phyloP scores from a whole-genome alignment of 352 stramenopile genomes.

The Phytophthora sansomeana region DNA sequence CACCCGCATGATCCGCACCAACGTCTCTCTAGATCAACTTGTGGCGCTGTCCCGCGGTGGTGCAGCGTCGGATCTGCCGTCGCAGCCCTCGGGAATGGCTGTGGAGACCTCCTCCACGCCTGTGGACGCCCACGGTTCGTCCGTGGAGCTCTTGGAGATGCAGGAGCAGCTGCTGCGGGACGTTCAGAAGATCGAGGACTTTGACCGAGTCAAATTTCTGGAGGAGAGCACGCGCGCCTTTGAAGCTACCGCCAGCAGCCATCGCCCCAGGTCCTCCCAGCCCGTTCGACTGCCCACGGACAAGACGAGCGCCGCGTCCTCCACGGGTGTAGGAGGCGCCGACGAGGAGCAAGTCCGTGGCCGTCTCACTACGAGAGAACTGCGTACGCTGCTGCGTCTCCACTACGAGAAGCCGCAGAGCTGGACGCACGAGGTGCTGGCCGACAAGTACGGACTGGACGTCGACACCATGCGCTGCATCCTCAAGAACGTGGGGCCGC shows the following conservation, averaged over 20 bases:
- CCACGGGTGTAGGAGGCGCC: conserved; percentile 41
- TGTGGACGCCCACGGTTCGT: conserved; percentile 28
- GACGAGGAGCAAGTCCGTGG: conserved; percentile 49
- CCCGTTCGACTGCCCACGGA: conserved; percentile 59
- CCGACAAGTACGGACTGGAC: conserved; percentile 59
- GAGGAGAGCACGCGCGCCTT: conserved; percentile 64
- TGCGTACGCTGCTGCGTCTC: conserved; percentile 66
- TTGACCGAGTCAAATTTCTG: conserved; percentile 61
- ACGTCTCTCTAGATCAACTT: conserved; percentile 51
- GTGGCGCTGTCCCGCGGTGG: conserved; percentile 33
- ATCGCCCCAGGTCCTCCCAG: conserved; percentile 52
- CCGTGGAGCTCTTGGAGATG: conserved; percentile 65
- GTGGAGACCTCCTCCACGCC: conserved; percentile 33
- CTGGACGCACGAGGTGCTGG: conserved; percentile 59
- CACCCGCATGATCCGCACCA: conserved; percentile 43
- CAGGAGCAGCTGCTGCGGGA: conserved; percentile 53
- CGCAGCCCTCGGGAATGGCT: conserved; percentile 6
- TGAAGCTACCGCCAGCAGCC: conserved; percentile 67
- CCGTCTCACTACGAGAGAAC: conserved; percentile 60
- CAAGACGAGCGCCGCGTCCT: conserved; percentile 57
- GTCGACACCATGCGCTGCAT: conserved; percentile 44
- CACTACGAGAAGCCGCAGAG: conserved; percentile 67
- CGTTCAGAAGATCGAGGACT: conserved; percentile 62
- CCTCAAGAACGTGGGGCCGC: conserved; percentile 49
- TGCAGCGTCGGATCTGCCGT: neutral